Base-by-base conservation (phyloP, 2,329 filamentous ascomycete genomes). In the Exserohilum turcica region DNA sequence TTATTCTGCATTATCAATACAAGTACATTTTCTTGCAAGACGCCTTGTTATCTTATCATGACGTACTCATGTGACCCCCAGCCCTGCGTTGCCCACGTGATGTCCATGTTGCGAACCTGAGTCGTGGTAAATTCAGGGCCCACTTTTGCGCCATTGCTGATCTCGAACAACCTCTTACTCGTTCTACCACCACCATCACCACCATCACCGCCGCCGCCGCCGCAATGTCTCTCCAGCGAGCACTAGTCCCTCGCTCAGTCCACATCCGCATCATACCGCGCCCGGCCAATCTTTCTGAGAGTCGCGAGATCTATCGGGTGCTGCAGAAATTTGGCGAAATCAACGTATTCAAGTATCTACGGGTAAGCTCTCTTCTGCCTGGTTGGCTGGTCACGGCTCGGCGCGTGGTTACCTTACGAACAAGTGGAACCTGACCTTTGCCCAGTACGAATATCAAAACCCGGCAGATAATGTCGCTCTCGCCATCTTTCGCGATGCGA, bases 291-390 rank as follows among this genome's bases (percentile, higher is more conserved):
- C 62, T 82, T 21, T 74, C 73, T n/a, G 79, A 82, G 50, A 80
- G 78, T 48, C 75, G 79, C 39, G 76, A 80, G 59, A 75, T 83
- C 35, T 66, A 80, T 36, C 74, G 76, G 32, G 66, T 82, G 46
- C 65, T 82, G 48, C 76, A 79, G 56, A 72, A 74, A 46, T 82
- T 79, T 57, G 80, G 80, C 33, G 77, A 80, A 44, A 71, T 83
- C 38, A 75, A 75, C 57, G 76, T 76, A 58, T 82, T 75, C 70
- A 76, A 76, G 58, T 74, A 74, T 58, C 71, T 82, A 36, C 74
- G 70, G 46, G 76, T 77, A 35, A 12, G 51, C 28, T 15, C 18
- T 32, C 18, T 9, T 24, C n/a, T 13, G 6, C 24, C 16, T 6
- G 13, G 10, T 13, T 7, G 16, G 10, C 24, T 31, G 29, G 24